phyloP scores from a whole-genome alignment of 352 stramenopile species.

The Pythium aristosporum region DNA sequence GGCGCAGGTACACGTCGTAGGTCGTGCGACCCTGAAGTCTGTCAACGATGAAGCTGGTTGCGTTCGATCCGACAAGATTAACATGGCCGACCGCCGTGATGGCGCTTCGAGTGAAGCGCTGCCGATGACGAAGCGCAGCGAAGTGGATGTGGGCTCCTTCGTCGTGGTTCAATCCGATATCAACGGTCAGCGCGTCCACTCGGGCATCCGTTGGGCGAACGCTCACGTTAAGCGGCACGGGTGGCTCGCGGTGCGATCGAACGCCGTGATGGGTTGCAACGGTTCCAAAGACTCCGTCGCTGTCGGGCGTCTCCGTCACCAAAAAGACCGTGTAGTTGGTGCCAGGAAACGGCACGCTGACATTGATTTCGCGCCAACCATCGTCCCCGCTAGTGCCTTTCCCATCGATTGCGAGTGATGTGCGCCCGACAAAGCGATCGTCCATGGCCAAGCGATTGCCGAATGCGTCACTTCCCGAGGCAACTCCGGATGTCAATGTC shows the following conservation, averaged over 20 bases:
- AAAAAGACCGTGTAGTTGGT: slow-evolving; percentile 73
- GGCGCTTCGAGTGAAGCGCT: slow-evolving; percentile 23
- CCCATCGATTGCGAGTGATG: slow-evolving; percentile 35
- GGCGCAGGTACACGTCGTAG: slow-evolving; percentile 74
- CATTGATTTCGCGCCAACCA: slow-evolving; percentile 52
- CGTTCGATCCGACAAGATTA: slow-evolving; percentile 21
- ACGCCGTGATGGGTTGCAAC: slow-evolving; percentile 64
- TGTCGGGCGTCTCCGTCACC: slow-evolving; percentile 66
- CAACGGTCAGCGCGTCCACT: slow-evolving; percentile 61
- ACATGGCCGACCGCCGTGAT: slow-evolving; percentile 17
- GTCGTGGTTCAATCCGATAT: slow-evolving; percentile 41
- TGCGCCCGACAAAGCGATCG: slow-evolving; percentile 48
- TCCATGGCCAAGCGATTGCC: slow-evolving; percentile 66
- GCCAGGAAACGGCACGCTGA: slow-evolving; percentile 49
- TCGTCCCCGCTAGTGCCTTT: slow-evolving; percentile 22
- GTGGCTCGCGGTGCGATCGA: slow-evolving; percentile 45
- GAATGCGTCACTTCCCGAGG: slow-evolving; percentile 44
- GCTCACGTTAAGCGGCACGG: slow-evolving; percentile 34
- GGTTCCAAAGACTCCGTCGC: slow-evolving; percentile 68
- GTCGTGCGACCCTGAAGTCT: slow-evolving; percentile 51
- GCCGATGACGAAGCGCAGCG: slow-evolving; percentile 39
- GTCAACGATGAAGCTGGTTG: slow-evolving; percentile 45
- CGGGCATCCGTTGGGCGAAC: slow-evolving; percentile 57
- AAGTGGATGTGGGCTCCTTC: slow-evolving; percentile 62
- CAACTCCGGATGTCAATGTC: slow-evolving; percentile 36